Evolutionary conservation across 345 rosid species (phyloP).

Genomic region (Melastoma malabathricum): DNA sequence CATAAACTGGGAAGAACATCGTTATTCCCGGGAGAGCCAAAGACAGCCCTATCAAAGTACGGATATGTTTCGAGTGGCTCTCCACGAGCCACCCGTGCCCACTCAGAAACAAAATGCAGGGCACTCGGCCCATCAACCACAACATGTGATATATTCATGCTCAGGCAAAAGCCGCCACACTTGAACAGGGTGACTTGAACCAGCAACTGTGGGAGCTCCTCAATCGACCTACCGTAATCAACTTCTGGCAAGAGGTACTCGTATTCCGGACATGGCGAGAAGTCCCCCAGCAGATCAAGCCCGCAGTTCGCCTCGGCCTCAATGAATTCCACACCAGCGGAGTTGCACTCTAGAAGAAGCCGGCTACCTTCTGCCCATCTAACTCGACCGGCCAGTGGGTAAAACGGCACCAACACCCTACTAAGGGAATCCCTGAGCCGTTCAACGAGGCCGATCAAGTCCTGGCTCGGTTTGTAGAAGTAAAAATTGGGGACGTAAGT

Average conservation of each 20-base stretch:
- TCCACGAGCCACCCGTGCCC: constrained; percentile 39
- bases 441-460: constrained; percentile 12
- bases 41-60: constrained; percentile 22
- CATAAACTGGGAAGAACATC: too few relatives aligned
- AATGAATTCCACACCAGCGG: constrained; percentile 21
- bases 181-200: constrained; percentile 12
- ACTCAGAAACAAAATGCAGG: constrained; percentile 33
- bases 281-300: too few relatives aligned
- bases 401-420: constrained; percentile 28
- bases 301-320: constrained; percentile 19
- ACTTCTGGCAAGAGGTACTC: too few relatives aligned
- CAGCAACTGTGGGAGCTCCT: too few relatives aligned
- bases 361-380: constrained; percentile 11
- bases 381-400: constrained; percentile 49
- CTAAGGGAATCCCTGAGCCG: constrained; percentile 22
- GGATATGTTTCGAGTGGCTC: constrained; percentile 18
- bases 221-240: too few relatives aligned
- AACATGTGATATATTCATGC: constrained; percentile 32
- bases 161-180: constrained; percentile 34
- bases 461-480: constrained; percentile 22
- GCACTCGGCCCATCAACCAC: constrained; percentile 45
- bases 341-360: constrained; percentile 37
- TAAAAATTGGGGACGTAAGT: constrained; percentile 42
- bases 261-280: too few relatives aligned
- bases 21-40: too few relatives aligned